Conservation (phyloP, 2,329 filamentous ascomycete species). For the Blastomyces silverae region DNA sequence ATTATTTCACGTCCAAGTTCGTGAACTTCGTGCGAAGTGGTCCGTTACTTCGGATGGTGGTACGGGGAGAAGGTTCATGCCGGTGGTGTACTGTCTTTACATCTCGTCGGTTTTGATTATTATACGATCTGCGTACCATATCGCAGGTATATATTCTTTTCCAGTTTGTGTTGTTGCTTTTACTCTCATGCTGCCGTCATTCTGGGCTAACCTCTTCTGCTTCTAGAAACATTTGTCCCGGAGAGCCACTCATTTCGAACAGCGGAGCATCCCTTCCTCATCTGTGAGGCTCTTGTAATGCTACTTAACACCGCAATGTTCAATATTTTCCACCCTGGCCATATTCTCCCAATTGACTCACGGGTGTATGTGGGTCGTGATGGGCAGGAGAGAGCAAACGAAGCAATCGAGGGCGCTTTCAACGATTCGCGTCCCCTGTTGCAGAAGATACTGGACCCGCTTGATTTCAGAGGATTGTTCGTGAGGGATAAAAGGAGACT, state of each 20-base stretch:
- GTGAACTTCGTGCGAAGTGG: slow-evolving; percentile 7
- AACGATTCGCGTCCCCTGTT: slow-evolving; percentile 13
- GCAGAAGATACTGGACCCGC: slow-evolving; percentile 16
- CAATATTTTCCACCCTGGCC: slow-evolving; percentile 17
- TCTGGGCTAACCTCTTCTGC: neutral
- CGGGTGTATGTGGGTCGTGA: slow-evolving; percentile 13
- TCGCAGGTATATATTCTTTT: slow-evolving; percentile 13
- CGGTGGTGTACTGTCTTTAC: slow-evolving; percentile 16
- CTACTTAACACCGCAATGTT: slow-evolving; percentile 16
- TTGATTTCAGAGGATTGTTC: slow-evolving; percentile 17
- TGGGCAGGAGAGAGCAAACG: slow-evolving; percentile 14
- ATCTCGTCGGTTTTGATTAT: slow-evolving; percentile 17
- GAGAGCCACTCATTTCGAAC: slow-evolving; percentile 13
- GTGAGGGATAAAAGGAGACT: neutral
- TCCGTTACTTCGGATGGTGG: slow-evolving; percentile 1
- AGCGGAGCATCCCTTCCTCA: slow-evolving; percentile 16
- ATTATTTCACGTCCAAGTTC: slow-evolving; percentile 12
- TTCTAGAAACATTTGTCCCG: slow-evolving; percentile 17
- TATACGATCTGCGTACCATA: slow-evolving; percentile 17
- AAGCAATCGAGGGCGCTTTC: slow-evolving; percentile 12
- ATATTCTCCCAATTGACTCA: slow-evolving; percentile 15
- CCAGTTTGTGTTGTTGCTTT: neutral
- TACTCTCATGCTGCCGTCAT: neutral
- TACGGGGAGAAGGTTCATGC: slow-evolving; percentile 12
- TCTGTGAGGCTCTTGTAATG: slow-evolving; percentile 14